phyloP scores from a whole-genome alignment of 163 green algal species.

The Chlamydomonas reinhardtii region DNA sequence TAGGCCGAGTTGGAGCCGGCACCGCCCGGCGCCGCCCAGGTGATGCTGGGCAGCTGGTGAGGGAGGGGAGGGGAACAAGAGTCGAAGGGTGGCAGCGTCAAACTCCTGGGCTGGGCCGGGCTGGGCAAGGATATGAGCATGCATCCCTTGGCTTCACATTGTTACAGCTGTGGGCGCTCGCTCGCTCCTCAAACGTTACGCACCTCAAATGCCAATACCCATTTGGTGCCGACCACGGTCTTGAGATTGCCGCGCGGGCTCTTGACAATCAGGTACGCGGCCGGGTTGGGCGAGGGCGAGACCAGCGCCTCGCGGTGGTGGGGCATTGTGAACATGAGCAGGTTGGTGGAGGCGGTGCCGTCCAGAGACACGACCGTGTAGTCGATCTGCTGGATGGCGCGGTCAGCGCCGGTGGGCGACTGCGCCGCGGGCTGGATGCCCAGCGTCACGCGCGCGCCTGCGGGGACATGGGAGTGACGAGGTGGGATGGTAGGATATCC shows the following conservation, averaged over 20 bases:
- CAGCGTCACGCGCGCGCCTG: conserved; percentile 14
- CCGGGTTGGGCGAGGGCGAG: neutral
- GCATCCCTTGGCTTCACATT: no score
- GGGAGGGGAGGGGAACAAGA: no score
- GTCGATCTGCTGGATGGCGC: neutral
- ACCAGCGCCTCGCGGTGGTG: conserved; percentile 15
- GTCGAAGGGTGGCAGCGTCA: no score
- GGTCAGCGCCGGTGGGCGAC: neutral
- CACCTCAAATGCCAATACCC: conserved; percentile 7
- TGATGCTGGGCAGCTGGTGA: neutral
- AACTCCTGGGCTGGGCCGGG: no score
- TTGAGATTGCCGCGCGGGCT: conserved; percentile 31
- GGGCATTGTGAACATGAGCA: conserved; percentile 38
- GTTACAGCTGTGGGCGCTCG: no score
- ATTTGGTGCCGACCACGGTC: neutral
- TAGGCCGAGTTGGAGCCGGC: neutral
- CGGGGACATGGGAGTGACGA: neutral
- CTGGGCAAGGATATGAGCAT: no score
- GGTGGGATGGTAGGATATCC: no score
- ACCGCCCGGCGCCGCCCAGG: conserved; percentile 4
- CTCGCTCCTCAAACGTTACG: no score
- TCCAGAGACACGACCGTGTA: neutral
- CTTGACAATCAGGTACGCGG: neutral
- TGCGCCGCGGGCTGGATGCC: neutral
- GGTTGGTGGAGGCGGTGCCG: neutral